Evolutionary conservation across 768 basidiomycete species (phyloP), one percentile per base, ranked within the genome.

Genomic region (Termitomyces sp.): DNA sequence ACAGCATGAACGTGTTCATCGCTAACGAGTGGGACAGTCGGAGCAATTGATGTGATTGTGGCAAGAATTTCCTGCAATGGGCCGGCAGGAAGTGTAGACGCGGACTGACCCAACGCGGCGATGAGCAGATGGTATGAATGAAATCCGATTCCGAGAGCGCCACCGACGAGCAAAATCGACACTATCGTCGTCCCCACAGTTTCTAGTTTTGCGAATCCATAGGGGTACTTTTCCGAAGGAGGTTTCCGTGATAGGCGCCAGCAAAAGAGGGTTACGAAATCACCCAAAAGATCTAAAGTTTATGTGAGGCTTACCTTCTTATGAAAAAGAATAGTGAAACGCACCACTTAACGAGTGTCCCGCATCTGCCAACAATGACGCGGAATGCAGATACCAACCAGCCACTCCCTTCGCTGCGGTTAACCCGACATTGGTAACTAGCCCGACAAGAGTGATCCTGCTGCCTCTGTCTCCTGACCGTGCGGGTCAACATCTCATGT

Each of bases 161-260:
- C 92, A 5, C 87, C 87, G 56, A 94, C 85, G 59, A 99, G 83
- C 33, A 98, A 82, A 49, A 97, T 74, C 2, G 94, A 91, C 47
- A 97, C 88, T 37, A 89, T 84, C 2, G 91, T 84, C n/a, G 95
- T 96, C 47, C 96, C 96, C 24, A 98, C 78, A 5, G 94, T 95
- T 73, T 99, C 96, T 64, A 94, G 96, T 73, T 98, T 98, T 62
- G 89, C 89, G 65, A 92, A 90, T 16, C 93, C 92, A 61, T 88
- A 95, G 1, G 94, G 94, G 69, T 93, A 98, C 62, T 73, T 76
- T 61, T 76, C 80, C 9, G 90, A 88, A 10, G 95, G 90, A n/a
- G 89, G 83, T 67, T 82, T 83, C 51, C 93, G 82, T 1, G 92
- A 93, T 36, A 94, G 77, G 51, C 85, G 85, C 91, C 93, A 97